phyloP scores from a whole-genome alignment of 1,139 yeast species.

The Candida sp. region DNA sequence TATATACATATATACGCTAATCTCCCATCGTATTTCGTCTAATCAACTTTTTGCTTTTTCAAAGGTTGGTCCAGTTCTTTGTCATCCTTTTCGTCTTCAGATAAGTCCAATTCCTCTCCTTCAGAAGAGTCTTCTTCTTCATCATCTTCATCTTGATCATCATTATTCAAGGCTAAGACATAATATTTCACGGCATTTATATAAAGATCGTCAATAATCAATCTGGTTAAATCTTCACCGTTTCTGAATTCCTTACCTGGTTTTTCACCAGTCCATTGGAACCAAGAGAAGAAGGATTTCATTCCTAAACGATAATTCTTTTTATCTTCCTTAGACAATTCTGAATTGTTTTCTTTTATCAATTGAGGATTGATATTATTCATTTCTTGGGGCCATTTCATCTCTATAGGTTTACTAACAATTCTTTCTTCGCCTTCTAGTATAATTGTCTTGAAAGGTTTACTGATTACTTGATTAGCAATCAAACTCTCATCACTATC shows the following conservation, averaged over 20 bases:
- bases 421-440: constrained; percentile 53
- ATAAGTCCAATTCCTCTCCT: constrained; percentile 54
- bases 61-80: constrained; percentile 1
- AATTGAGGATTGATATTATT: constrained; percentile 48
- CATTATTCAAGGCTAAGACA: constrained; percentile 62
- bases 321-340: constrained; percentile 49
- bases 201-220: constrained; percentile 63
- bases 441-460: constrained; percentile 42
- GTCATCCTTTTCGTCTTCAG: constrained; percentile 37
- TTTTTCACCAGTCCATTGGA: constrained; percentile 69
- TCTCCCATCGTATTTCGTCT: no score
- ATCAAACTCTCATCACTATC: constrained; percentile 34
- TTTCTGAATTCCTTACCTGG: constrained; percentile 72
- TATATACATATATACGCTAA: no score
- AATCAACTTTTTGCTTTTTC: constrained; percentile 5
- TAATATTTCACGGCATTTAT: constrained; percentile 74
- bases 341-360: constrained; percentile 35
- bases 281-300: constrained; percentile 75
- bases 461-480: constrained; percentile 50
- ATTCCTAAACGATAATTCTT: constrained; percentile 62
- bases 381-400: constrained; percentile 61
- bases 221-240: constrained; percentile 69
- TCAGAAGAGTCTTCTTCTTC: constrained; percentile 43
- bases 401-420: constrained; percentile 44
- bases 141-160: constrained; percentile 36